phyloP scores from a whole-genome alignment of 2,329 filamentous ascomycete species.

The Echinosphaeria canescens region DNA sequence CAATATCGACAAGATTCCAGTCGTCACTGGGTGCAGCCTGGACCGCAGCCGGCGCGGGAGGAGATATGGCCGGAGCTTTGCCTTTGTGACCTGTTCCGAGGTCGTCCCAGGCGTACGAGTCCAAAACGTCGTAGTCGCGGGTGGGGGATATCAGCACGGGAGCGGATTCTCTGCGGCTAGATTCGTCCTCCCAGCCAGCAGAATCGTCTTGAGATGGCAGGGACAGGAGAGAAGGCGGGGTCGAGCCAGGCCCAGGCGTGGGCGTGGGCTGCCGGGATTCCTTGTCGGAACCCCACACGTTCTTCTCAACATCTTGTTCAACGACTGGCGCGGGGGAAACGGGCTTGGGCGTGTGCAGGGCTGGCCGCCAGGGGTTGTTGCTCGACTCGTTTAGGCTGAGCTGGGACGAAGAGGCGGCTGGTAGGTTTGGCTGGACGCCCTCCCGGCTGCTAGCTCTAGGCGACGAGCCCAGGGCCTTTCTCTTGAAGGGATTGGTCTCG shows the following conservation, averaged over 20 bases:
- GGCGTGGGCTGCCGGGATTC: conserved; percentile 11
- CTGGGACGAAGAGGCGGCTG: too few relatives aligned
- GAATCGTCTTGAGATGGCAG: conserved; percentile 15
- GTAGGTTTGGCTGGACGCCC: too few relatives aligned
- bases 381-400: conserved; percentile 18
- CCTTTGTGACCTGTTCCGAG: conserved; percentile 16
- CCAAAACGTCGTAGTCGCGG: conserved; percentile 12
- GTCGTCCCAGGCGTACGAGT: conserved; percentile 28
- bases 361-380: conserved; percentile 22
- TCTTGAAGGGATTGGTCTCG: conserved; percentile 32
- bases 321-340: conserved; percentile 6
- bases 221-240: conserved; percentile 13
- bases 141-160: conserved; percentile 6
- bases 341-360: conserved; percentile 9
- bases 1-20: conserved; percentile 28
- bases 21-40: conserved; percentile 11
- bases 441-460: too few relatives aligned
- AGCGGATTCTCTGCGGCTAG: conserved; percentile 7
- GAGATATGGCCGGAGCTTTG: conserved; percentile 13
- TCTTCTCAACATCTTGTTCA: conserved; percentile 10
- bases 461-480: conserved; percentile 16
- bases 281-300: conserved; percentile 13
- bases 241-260: conserved; percentile 9
- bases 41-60: conserved; percentile 4
- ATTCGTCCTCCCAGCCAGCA: conserved; percentile 17